Conservation (phyloP, 176 grass and related monocot species). For the Musa schizocarpa region DNA sequence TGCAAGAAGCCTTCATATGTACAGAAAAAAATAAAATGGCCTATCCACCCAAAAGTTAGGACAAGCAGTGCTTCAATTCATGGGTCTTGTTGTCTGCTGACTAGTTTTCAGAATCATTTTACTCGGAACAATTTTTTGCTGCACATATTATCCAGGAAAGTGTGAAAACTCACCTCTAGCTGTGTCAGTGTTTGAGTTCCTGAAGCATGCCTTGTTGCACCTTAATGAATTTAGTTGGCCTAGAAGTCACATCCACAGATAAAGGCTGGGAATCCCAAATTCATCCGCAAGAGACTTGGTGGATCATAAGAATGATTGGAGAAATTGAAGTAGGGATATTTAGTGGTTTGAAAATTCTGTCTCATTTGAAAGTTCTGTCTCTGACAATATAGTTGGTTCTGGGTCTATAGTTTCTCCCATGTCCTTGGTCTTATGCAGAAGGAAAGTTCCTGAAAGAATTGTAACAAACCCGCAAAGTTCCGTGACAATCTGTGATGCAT, state of each 20-base stretch:
- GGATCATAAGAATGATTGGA: not conserved
- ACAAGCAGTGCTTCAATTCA: no score
- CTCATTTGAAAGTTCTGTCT: conserved; percentile 5
- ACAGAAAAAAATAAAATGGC: not conserved
- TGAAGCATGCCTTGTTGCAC: not conserved
- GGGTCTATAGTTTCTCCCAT: not conserved
- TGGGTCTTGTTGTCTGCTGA: no score
- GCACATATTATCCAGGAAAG: not conserved
- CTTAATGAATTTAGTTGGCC: not conserved
- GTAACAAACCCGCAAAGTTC: conserved; percentile 15
- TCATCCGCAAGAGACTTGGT: not conserved
- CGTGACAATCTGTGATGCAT: conserved; percentile 18
- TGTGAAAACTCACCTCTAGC: not conserved
- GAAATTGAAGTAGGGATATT: not conserved
- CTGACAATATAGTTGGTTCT: not conserved
- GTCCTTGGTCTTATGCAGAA: conserved; percentile 21
- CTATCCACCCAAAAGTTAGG: no score
- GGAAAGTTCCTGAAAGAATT: conserved; percentile 20
- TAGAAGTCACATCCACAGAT: not conserved
- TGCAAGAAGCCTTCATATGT: not conserved
- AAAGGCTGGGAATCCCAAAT: not conserved
- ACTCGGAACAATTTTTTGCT: not conserved
- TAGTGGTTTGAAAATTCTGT: not conserved
- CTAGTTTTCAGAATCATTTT: no score
- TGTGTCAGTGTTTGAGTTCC: not conserved